Conservation (phyloP, 805 yeast genomes). For the Cyberlindnera veronae region DNA sequence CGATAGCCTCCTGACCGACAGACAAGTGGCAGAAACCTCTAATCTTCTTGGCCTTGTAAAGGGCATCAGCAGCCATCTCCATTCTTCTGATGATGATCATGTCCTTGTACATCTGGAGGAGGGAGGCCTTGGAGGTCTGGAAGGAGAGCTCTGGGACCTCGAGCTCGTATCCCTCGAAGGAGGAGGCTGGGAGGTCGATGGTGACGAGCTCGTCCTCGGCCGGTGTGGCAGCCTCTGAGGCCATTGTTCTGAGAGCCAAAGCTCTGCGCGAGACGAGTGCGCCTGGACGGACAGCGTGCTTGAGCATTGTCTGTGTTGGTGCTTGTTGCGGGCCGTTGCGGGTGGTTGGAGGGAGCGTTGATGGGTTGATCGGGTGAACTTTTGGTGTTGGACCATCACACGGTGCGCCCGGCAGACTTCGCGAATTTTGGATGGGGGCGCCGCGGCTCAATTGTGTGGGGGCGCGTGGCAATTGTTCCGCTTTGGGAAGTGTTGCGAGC, state of each 20-base stretch:
- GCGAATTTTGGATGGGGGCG: background rate
- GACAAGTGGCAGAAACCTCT: conserved; percentile 99
- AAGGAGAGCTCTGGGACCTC: conserved; percentile 68
- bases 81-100: conserved; percentile 92
- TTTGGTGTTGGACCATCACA: conserved; percentile 5
- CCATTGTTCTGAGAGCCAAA: conserved; percentile 24
- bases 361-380: background rate
- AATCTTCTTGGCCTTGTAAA: conserved; percentile 96
- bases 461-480: background rate
- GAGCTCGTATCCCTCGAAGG: conserved; percentile 83
- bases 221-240: conserved; percentile 22
- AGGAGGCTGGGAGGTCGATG: conserved; percentile 69
- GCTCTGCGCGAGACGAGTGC: conserved; percentile 15
- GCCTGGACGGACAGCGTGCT: conserved; percentile 21
- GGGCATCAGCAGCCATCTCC: conserved; percentile 99
- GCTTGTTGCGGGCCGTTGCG: background rate
- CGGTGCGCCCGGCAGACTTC: conserved; percentile 4
- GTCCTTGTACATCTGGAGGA: conserved; percentile 93
- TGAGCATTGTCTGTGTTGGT: conserved; percentile 9
- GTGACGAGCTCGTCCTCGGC: conserved; percentile 31
- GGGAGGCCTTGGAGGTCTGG: conserved; percentile 74
- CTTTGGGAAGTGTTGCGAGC: no score
- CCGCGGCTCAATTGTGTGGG: background rate
- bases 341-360: background rate
- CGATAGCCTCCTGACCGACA: conserved; percentile 98